Evolutionary conservation across 768 basidiomycete genomes (phyloP), one percentile per base, ranked within the genome.

Genomic region (Amanita muscaria): DNA sequence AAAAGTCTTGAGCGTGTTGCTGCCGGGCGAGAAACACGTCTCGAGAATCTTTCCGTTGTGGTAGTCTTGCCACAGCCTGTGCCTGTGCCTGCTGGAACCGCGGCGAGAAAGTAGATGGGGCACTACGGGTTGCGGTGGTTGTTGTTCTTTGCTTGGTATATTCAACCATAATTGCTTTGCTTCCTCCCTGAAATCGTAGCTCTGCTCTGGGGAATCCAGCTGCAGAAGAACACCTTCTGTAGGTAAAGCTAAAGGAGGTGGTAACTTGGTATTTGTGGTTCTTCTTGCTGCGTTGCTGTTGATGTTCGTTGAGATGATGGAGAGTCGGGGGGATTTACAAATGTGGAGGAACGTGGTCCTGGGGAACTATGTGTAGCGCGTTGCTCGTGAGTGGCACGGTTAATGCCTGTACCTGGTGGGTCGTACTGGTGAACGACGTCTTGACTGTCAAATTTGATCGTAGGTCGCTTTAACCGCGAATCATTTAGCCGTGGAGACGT

Each of bases 351-450:
- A 10, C 58, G 44, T 14, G 55, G 40, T 14, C 57, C 51, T 15
- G 61, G 61, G 8, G 67, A 57, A 18, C 64, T 57, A 15, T 65
- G 52, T 1, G 71, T 68, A 15, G 61, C 60, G 15, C 76, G 65
- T 46, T 69, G 73, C 45, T 74, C 71, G 46, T 80, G 78, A 19
- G 61, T 68, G 24, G 71, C 67, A 36, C 64, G 53, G 19, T 67
- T 60, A 18, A 64, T 63, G 5, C 71, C 72, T 14, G 63, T 67
- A 5, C 80, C 79, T 10, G 79, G 71, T 3, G 73, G 67, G 11
- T 71, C 74, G 57, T 90, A 90, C 44, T 77, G 76, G 57, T 90
- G 86, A 33, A 88, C 77, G 10, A 88, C 55, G 46, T 88, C 85
- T 54, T 83, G 68, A 23, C 68, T 68, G 33, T 76, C 83, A 52